Conservation (phyloP, 2,329 filamentous ascomycete genomes). For the Biscogniauxia sp. region DNA sequence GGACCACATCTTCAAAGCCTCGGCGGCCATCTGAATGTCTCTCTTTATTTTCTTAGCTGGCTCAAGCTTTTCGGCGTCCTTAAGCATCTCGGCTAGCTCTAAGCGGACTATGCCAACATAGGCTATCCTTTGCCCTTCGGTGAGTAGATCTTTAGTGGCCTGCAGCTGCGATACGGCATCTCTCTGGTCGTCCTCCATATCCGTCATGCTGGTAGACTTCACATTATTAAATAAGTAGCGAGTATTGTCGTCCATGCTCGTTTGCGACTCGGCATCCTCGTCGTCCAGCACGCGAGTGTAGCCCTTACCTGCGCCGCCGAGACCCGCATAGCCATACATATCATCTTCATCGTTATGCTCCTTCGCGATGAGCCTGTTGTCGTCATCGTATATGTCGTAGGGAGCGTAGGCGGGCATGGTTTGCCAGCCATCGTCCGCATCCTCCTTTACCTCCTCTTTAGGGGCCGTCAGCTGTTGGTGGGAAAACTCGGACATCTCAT, state of each 20-base stretch:
- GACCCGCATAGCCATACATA: slow-evolving; percentile 66
- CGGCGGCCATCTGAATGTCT: slow-evolving; percentile 63
- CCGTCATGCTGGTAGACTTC: slow-evolving; percentile 56
- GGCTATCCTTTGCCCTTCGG: slow-evolving; percentile 91
- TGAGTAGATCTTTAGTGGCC: slow-evolving; percentile 91
- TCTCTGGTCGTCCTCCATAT: slow-evolving; percentile 76
- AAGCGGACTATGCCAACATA: slow-evolving; percentile 90
- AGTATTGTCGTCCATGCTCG: slow-evolving; percentile 96
- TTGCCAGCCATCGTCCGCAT: slow-evolving; percentile 79
- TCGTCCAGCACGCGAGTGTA: slow-evolving; percentile 95
- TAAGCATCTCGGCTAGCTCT: slow-evolving; percentile 74
- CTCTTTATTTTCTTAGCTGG: slow-evolving; percentile 68
- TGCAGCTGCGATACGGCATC: slow-evolving; percentile 90
- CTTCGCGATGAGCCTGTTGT: slow-evolving; percentile 80
- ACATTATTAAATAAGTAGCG: slow-evolving; percentile 79
- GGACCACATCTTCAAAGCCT: slow-evolving; percentile 90
- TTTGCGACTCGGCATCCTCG: slow-evolving; percentile 89
- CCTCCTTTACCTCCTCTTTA: slow-evolving; percentile 50
- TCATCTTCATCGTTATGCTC: slow-evolving; percentile 71
- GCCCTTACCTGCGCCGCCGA: slow-evolving; percentile 89
- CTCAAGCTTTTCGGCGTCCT: slow-evolving; percentile 62
- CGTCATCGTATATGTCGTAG: slow-evolving; percentile 94
- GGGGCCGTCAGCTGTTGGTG: slow-evolving; percentile 73
- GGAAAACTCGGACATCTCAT: slow-evolving; percentile 75
- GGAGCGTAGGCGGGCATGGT: slow-evolving; percentile 90